Base-by-base conservation (phyloP, 2,329 filamentous ascomycete genomes). In the Lojkania enalia region DNA sequence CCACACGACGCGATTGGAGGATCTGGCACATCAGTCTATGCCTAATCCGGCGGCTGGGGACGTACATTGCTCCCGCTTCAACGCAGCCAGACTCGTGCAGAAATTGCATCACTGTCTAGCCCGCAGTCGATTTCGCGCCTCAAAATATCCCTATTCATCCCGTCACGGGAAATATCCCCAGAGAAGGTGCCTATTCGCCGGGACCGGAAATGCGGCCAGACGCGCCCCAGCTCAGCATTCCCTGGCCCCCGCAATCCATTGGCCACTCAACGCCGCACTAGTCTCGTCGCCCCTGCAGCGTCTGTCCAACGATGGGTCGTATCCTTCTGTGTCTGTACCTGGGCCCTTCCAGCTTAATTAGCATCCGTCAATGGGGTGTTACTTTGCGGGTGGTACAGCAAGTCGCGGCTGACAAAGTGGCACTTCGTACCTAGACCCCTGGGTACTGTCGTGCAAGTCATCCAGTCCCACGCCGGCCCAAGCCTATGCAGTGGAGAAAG, bases 261-360 rank as follows among this genome's bases (percentile, higher is more conserved):
- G 33, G 33, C 15, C 16, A 11, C 12, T 36, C 20, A 5, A 5
- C 19, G 15, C 19, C 19, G 20, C 37, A 6, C 37, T 15, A 40
- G 16, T 13, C 7, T 31, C 20, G 5, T 15, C 4, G 5, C 15
- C 9, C 23, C 35, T 39, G 25, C 33, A 33, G 11, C 15, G 18
- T 9, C 38, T 40, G 39, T 47, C 44, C 44, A 47, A 47, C 44
- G 38, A 42, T 25, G 4, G 12, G 23, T 11, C 32, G 21, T 25
- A 33, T 18, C 30, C 4, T 37, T 5, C 20, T 14, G 27, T 41
- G 43, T 19, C 18, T 33, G 30, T 27, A 18, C 29, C 30, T 20
- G 30, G 20, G 29, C 39, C 39, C 11, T 14, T 14, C 18, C 16
- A 21, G 13, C 29, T 4, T 19, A 5, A 5, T 18, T 32, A 5